Percentiles rank a stretch among this genome's conserved stretches.
These are phyloP conservation scores for Skeletonema potamos DNA, from an alignment of 108 stramenopile species.

Conservation along the genomic window DNA sequence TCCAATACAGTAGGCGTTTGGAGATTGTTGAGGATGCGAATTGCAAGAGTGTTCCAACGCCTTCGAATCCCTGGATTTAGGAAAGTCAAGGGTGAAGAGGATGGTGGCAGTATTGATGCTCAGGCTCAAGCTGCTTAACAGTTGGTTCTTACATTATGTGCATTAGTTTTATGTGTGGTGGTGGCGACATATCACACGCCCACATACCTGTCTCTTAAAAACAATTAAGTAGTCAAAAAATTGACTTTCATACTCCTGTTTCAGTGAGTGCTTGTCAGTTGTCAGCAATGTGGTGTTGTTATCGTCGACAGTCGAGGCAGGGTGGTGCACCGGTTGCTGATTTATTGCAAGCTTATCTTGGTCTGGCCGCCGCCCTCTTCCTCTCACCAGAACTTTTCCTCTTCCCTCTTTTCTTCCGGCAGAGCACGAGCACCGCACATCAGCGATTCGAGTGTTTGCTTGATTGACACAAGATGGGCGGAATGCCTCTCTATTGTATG, in stretches of 20 bases:
- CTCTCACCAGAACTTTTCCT: too few species aligned
- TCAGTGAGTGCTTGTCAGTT: too few species aligned
- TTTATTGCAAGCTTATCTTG: too few species aligned
- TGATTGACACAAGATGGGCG: too few species aligned
- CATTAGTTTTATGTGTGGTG: background rate
- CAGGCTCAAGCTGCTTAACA: background rate
- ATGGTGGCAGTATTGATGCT: background rate
- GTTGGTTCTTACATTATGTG: background rate
- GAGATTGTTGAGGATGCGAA: conserved; percentile 53
- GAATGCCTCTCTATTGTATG: too few species aligned
- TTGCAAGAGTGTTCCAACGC: conserved; percentile 34
- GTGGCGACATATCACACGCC: background rate
- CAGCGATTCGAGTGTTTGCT: too few species aligned
- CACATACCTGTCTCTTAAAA: background rate
- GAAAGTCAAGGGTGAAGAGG: background rate
- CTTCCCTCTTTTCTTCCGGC: too few species aligned
- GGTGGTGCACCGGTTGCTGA: too few species aligned
- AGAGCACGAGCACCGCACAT: too few species aligned
- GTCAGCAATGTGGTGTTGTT: too few species aligned
- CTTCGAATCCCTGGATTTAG: conserved; percentile 42
- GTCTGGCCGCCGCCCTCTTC: too few species aligned
- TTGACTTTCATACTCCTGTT: background rate
- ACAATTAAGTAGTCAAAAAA: background rate
- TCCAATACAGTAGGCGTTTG: conserved; percentile 44
- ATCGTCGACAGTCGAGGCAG: too few species aligned